Evolutionary conservation across 192 early-diverging fungal genomes (phyloP).

Genomic region (Backusella macrospora): DNA sequence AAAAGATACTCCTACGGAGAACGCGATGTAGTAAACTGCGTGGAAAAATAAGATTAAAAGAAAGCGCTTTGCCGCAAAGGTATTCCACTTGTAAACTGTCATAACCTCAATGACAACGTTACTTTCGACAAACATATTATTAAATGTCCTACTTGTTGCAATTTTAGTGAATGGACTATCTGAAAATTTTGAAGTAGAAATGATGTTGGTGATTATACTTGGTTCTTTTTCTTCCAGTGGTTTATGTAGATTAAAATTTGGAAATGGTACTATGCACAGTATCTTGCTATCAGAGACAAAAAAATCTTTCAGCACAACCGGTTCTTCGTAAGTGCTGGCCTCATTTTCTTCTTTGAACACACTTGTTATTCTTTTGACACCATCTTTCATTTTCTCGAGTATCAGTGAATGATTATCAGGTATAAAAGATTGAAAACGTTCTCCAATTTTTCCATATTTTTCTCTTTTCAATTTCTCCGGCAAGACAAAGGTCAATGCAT

Average conservation of each 20-base stretch:
- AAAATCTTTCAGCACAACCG: not conserved
- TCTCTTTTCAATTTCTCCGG: too few relatives aligned
- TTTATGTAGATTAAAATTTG: not conserved
- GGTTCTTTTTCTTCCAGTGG: not conserved
- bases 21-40: not conserved
- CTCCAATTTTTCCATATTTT: too few relatives aligned
- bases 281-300: not conserved
- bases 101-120: slow-evolving; percentile 4
- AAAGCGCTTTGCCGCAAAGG: not conserved
- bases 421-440: too few relatives aligned
- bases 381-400: too few relatives aligned
- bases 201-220: too few relatives aligned
- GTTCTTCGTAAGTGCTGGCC: fast-evolving
- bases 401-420: too few relatives aligned
- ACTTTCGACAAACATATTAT: not conserved
- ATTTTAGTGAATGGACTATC: slow-evolving; percentile 4
- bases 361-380: not conserved
- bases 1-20: not conserved
- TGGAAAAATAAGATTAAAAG: not conserved
- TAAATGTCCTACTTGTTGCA: not conserved
- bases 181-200: not conserved
- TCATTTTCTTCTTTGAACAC: not conserved
- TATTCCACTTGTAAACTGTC: slow-evolving; percentile 14
- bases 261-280: not conserved
- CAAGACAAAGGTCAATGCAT: too few relatives aligned